phyloP scores from a whole-genome alignment of 352 stramenopile species.

The Phytophthora citricola region DNA sequence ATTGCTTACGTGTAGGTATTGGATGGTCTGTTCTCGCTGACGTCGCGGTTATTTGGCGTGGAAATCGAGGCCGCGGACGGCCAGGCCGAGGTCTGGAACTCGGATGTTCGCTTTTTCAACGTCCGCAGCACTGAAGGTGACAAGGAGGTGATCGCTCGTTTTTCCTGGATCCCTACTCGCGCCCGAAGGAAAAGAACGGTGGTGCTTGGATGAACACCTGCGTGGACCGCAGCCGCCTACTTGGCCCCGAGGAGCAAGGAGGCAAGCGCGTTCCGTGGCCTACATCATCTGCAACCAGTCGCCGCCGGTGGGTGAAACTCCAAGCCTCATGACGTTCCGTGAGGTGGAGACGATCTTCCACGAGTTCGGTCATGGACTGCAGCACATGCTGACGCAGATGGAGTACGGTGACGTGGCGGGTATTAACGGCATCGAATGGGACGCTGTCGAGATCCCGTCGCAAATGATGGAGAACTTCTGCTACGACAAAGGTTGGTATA shows the following conservation, averaged over 20 bases:
- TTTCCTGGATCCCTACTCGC: constrained; percentile 98
- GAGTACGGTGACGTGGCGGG: constrained; percentile 95
- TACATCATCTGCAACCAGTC: constrained; percentile 99
- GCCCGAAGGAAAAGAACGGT: constrained; percentile 96
- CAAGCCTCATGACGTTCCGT: constrained; percentile 98
- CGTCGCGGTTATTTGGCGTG: constrained; percentile 95
- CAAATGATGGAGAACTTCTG: constrained; percentile 99
- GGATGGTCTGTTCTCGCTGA: constrained; percentile 96
- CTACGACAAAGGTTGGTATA: constrained; percentile 87
- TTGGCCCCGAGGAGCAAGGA: constrained; percentile 65
- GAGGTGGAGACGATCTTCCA: constrained; percentile 98
- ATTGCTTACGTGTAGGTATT: constrained; percentile 55
- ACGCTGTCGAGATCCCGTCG: constrained; percentile 97
- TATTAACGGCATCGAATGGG: constrained; percentile 98
- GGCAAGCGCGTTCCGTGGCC: constrained; percentile 90
- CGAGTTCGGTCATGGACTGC: constrained; percentile 96
- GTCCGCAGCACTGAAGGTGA: constrained; percentile 75
- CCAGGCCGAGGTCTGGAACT: constrained; percentile 90
- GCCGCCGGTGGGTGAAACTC: constrained; percentile 91
- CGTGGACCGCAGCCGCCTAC: constrained; percentile 92
- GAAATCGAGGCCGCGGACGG: constrained; percentile 88
- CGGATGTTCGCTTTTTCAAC: constrained; percentile 97
- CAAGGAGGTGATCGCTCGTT: constrained; percentile 92
- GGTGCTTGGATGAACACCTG: constrained; percentile 99
- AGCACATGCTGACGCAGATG: constrained; percentile 99